These are phyloP conservation scores for Beauveria rudraprayagi DNA, from an alignment of 2,329 filamentous ascomycete species.

Conservation along the genomic window DNA sequence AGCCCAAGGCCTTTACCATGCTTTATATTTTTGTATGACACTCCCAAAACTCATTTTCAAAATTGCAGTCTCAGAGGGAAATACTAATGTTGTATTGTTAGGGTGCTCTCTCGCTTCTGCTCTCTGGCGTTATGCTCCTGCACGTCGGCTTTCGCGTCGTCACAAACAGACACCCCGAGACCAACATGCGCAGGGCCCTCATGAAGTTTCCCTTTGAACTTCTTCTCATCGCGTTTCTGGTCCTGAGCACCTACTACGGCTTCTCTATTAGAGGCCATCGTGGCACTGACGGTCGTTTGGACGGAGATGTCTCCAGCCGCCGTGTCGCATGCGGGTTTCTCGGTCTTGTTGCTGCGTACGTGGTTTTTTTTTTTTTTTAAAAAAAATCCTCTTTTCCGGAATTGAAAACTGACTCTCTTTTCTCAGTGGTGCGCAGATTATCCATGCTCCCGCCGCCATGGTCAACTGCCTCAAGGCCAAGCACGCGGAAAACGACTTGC, in stretches of 20 bases:
- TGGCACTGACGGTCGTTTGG: neutral
- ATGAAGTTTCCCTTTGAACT: neutral
- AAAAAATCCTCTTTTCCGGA: too few relatives aligned
- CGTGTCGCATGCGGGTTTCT: slow-evolving; percentile 8
- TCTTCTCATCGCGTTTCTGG: neutral
- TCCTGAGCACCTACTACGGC: slow-evolving; percentile 1
- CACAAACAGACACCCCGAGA: neutral
- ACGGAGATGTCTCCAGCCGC: neutral
- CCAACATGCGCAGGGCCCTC: slow-evolving; percentile 4
- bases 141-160: neutral
- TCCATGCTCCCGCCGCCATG: slow-evolving; percentile 6
- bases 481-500: neutral
- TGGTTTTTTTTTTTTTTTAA: neutral
- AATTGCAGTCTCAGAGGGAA: neutral
- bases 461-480: slow-evolving; percentile 6
- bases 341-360: slow-evolving; percentile 3
- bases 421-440: neutral
- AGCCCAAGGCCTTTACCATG: slow-evolving; percentile 5
- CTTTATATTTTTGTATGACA: slow-evolving; percentile 8
- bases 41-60: neutral
- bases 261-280: neutral
- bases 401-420: neutral
- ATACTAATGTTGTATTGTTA: neutral
- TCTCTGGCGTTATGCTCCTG: neutral
- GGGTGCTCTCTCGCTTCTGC: neutral